A percentile compares a stretch with the other conserved stretches of the same genome.
phyloP scores from a whole-genome alignment of 306 rosid genomes.

The Notholithocarpus densiflorus region DNA sequence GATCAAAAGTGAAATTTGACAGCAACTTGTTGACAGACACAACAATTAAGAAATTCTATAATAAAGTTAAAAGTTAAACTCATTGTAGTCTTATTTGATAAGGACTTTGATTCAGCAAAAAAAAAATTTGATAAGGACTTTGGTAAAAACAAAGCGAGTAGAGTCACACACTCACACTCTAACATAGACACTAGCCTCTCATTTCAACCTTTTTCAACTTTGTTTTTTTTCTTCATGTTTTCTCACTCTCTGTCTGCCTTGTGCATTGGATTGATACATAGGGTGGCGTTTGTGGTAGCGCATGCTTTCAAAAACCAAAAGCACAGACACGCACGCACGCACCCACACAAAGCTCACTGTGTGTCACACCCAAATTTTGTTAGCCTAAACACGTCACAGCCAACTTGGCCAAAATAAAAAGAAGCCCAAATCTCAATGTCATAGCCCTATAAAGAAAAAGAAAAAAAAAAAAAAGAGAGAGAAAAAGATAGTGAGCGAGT shows the following conservation, averaged over 20 bases:
- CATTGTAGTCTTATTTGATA: background rate
- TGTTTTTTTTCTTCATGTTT: no score
- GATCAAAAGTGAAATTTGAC: background rate
- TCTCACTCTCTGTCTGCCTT: no score
- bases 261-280: background rate
- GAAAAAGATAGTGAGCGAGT: no score
- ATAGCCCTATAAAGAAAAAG: conserved; percentile 8
- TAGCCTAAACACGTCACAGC: background rate
- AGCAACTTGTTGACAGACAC: background rate
- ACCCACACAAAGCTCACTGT: background rate
- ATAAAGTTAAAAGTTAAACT: background rate
- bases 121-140: background rate
- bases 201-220: no score
- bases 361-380: background rate
- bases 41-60: background rate
- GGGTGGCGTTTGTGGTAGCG: background rate
- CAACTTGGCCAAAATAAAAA: background rate
- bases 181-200: background rate
- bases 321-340: background rate
- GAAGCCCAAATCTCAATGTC: conserved; percentile 55
- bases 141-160: no score
- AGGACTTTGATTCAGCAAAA: no score
- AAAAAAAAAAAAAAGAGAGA: conserved; percentile 7
- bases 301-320: background rate
- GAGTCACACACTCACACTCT: no score